Percentiles rank a stretch among this genome's conserved stretches.
phyloP scores from a whole-genome alignment of 768 basidiomycete genomes.

The Agaricus blazei region DNA sequence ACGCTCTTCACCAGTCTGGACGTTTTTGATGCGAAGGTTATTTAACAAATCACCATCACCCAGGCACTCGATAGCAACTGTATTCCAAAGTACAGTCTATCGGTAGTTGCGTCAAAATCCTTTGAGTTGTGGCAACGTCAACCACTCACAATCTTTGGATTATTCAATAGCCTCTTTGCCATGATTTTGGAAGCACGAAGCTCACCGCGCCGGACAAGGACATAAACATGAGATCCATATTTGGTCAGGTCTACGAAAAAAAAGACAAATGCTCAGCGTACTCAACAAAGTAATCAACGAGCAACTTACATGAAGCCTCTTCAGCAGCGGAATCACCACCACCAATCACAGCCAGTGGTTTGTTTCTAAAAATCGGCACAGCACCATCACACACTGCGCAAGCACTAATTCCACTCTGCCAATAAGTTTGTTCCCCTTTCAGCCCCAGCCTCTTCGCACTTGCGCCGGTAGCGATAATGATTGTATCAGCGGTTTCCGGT shows the following conservation, averaged over 20 bases:
- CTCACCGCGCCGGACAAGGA: constrained; percentile 89
- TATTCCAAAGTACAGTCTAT: constrained; percentile 88
- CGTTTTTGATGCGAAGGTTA: constrained; percentile 79
- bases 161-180: constrained; percentile 84
- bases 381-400: constrained; percentile 99
- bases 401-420: constrained; percentile 98
- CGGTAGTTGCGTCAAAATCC: background rate
- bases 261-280: background rate
- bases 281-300: background rate
- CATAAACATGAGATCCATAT: constrained; percentile 95
- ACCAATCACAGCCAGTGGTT: constrained; percentile 94
- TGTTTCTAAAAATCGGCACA: constrained; percentile 98
- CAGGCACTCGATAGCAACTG: constrained; percentile 86
- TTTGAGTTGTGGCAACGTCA: background rate
- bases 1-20: constrained; percentile 71
- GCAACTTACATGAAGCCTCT: constrained; percentile 86
- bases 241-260: constrained; percentile 75
- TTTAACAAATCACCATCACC: constrained; percentile 94
- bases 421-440: constrained; percentile 90
- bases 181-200: constrained; percentile 98
- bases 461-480: constrained; percentile 97
- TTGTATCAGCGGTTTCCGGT: constrained; percentile 87
- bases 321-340: constrained; percentile 98
- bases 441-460: constrained; percentile 90
- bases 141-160: constrained; percentile 80